Percentiles rank a stretch among this genome's conserved stretches.
Evolutionary conservation across 192 early-diverging fungal species (phyloP).

Genomic region (Coemansia sp.): DNA sequence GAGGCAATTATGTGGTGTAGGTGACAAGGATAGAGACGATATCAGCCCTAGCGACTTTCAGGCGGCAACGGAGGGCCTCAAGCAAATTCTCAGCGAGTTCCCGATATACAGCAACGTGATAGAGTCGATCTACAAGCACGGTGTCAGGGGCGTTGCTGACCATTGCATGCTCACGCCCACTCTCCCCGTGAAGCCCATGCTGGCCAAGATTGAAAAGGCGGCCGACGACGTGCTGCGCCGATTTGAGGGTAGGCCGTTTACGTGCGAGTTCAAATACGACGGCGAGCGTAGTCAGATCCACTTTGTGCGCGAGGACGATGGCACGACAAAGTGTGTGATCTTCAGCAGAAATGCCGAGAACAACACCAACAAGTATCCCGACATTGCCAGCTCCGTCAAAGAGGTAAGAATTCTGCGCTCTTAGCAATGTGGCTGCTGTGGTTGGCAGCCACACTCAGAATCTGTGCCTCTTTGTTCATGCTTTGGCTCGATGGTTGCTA

Average conservation of each 20-base stretch:
- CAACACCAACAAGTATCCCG: conserved; percentile 88
- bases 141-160: conserved; percentile 63
- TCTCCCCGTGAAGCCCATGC: conserved; percentile 98
- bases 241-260: conserved; percentile 89
- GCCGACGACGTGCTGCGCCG: conserved; percentile 90
- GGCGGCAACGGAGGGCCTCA: conserved; percentile 57
- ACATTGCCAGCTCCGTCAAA: conserved; percentile 76
- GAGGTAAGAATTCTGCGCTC: conserved; percentile 55
- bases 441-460: not conserved
- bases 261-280: conserved; percentile 99
- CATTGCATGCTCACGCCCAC: conserved; percentile 92
- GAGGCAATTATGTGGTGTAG: not conserved
- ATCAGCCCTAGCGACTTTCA: conserved; percentile 30
- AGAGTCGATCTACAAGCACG: conserved; percentile 75
- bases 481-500: not conserved
- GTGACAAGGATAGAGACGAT: conserved; percentile 8
- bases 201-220: conserved; percentile 97
- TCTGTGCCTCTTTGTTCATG: not conserved
- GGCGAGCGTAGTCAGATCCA: conserved; percentile 97
- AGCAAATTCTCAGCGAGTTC: conserved; percentile 73
- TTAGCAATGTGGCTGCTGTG: not conserved
- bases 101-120: conserved; percentile 93
- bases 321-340: conserved; percentile 61
- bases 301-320: conserved; percentile 62
- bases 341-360: conserved; percentile 97